Evolutionary conservation across 2,329 filamentous ascomycete genomes (phyloP), one percentile per base, ranked within the genome.

Genomic region (Pseudogymnoascus sp.): DNA sequence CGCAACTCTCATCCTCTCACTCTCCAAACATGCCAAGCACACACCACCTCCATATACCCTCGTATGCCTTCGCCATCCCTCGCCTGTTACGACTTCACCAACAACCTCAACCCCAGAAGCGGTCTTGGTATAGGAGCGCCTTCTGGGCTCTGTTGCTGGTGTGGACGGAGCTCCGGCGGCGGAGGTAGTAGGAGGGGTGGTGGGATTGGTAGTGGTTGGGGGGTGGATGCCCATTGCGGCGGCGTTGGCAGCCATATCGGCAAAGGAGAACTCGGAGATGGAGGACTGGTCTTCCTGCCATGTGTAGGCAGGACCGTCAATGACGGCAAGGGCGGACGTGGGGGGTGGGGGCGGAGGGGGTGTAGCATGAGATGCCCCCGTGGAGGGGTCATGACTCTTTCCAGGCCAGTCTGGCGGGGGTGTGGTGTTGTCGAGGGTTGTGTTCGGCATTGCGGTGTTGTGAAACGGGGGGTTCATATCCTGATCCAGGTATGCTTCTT

Each of bases 21-120:
- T 67, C 62, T 72, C 70, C 55, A 67, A 62, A 61, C 70, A 72
- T 6, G 69, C 69, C 35, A 65, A 63, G 37, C 70, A 72, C 1
- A 71, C 70, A 1, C 70, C 70, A 2, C 70, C 69, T 2, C 69
- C 70, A 42, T 71, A 72, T 13, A 72, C 70, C 33, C 66, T 64
- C 35, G 70, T 72, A 27, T 72, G 70, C 18, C 70, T 61, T 8
- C 68, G 61, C 70, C 70, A 71, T 10, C 65, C 66, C 15, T 70
- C 66, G 2, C 64, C 66, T 4, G 65, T 62, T 4, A 70, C 60
- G 25, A 71, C 68, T 39, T 71, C 69, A 6, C 68, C 70, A 2
- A 39, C 31, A 2, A 69, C 58, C 9, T 66, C 63, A 9, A 62
- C 61, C 12, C 64, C 60, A n/a, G 36, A 59, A n/a, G 61, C 62